Percentiles rank a stretch among this genome's conserved stretches.
Conservation (phyloP, 768 basidiomycete species). For the Suillus bovinus region DNA sequence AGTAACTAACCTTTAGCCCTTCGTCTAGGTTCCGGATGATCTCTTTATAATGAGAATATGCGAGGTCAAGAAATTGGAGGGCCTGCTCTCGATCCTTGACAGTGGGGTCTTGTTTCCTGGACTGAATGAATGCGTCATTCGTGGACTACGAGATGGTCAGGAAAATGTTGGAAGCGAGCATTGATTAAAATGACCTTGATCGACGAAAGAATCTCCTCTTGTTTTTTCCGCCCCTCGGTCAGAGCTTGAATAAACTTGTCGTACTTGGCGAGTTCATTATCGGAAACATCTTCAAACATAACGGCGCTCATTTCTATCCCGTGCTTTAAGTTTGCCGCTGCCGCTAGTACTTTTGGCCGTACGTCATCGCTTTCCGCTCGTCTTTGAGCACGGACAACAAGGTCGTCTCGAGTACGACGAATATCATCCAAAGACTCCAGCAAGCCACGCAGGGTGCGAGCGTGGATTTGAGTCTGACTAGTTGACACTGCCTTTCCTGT, state of each 20-base stretch:
- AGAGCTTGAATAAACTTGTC: slow-evolving; percentile 70
- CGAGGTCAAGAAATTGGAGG: slow-evolving; percentile 79
- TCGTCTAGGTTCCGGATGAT: slow-evolving; percentile 84
- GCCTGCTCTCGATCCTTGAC: slow-evolving; percentile 82
- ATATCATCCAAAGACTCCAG: slow-evolving; percentile 83
- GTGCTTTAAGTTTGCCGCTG: slow-evolving; percentile 64
- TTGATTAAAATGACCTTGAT: slow-evolving; percentile 59
- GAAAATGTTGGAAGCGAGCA: background rate
- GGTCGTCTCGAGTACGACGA: slow-evolving; percentile 54
- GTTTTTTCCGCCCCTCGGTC: slow-evolving; percentile 52
- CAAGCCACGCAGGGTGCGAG: slow-evolving; percentile 67
- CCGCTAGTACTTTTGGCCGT: slow-evolving; percentile 60
- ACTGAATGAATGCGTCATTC: slow-evolving; percentile 75
- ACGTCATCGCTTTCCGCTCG: slow-evolving; percentile 74
- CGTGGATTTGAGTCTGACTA: slow-evolving; percentile 57
- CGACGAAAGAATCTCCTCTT: slow-evolving; percentile 61
- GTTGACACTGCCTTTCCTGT: slow-evolving; percentile 35
- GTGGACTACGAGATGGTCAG: slow-evolving; percentile 41
- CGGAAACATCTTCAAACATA: slow-evolving; percentile 85
- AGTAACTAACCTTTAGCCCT: slow-evolving; percentile 67
- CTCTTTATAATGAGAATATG: slow-evolving; percentile 87
- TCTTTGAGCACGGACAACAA: slow-evolving; percentile 64
- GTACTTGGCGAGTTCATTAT: slow-evolving; percentile 80
- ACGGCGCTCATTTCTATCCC: slow-evolving; percentile 74
- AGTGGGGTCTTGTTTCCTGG: slow-evolving; percentile 73